Evolutionary conservation across 495 filamentous ascomycete genomes (phyloP).

Genomic region (Penicillium nucicola): DNA sequence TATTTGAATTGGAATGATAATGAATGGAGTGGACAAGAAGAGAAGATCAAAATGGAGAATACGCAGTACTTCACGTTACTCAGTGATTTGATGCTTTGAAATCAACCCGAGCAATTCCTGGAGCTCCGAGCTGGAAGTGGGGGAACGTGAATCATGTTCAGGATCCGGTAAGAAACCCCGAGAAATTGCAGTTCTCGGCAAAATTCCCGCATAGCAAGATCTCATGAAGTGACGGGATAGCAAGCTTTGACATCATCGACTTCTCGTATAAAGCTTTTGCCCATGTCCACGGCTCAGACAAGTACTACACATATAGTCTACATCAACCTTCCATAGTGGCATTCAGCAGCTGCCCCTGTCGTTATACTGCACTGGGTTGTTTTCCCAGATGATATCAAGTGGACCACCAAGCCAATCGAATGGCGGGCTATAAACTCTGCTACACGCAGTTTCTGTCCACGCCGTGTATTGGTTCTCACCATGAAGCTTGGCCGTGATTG

Average conservation of each 20-base stretch:
- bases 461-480: constrained; percentile 26
- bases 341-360: constrained; percentile 29
- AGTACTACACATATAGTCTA: too few relatives aligned
- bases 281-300: too few relatives aligned
- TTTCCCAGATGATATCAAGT: constrained; percentile 19
- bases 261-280: constrained; percentile 1
- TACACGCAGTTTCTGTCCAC: constrained; percentile 25
- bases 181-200: background rate
- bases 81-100: constrained; percentile 18
- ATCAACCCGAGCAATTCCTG: constrained; percentile 7
- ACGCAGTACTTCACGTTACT: background rate
- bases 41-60: background rate
- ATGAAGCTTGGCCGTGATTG: constrained; percentile 20
- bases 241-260: too few relatives aligned
- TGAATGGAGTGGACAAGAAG: background rate
- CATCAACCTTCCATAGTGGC: too few relatives aligned
- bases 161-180: background rate
- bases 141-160: background rate
- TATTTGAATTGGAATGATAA: constrained; percentile 5
- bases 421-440: constrained; percentile 20
- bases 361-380: constrained; percentile 21
- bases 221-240: too few relatives aligned
- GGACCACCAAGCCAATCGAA: constrained; percentile 15
- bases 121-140: constrained; percentile 5
- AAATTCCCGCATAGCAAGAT: too few relatives aligned